phyloP scores from a whole-genome alignment of 176 grass and related monocot genomes.

The Phyllostachys edulis region DNA sequence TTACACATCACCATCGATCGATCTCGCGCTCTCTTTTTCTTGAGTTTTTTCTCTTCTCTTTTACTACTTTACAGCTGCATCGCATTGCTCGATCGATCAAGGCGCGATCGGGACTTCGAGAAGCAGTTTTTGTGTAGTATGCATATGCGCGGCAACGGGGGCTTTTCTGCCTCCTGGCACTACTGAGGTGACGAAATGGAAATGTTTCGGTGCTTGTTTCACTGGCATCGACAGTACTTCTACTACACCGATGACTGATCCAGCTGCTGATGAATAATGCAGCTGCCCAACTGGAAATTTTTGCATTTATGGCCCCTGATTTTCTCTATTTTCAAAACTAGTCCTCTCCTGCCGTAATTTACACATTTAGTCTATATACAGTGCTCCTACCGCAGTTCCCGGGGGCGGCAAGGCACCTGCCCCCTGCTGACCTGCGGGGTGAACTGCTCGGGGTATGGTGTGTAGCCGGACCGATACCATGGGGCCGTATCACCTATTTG shows the following conservation, averaged over 20 bases:
- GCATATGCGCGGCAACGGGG: background rate
- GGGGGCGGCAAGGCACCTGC: too few species aligned
- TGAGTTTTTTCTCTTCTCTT: too few species aligned
- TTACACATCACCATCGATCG: background rate
- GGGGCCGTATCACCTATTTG: too few species aligned
- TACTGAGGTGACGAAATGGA: background rate
- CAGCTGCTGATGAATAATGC: slow-evolving; percentile 23
- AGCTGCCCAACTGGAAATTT: slow-evolving; percentile 24
- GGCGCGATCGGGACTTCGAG: background rate
- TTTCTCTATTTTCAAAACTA: too few species aligned
- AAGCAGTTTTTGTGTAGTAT: too few species aligned
- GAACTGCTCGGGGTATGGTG: too few species aligned
- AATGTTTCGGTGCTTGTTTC: slow-evolving; percentile 5
- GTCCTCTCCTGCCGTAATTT: too few species aligned
- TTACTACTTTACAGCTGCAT: slow-evolving; percentile 15
- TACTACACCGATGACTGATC: background rate
- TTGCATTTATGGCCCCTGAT: too few species aligned
- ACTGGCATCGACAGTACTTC: background rate
- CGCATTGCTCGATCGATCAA: background rate
- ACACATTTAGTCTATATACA: too few species aligned
- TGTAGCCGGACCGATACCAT: too few species aligned
- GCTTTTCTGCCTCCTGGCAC: background rate
- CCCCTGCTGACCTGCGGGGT: too few species aligned
- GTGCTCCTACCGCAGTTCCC: too few species aligned
- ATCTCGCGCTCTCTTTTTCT: background rate